phyloP scores from a whole-genome alignment of 1,284 basidiomycete species.

The Trametes pubescens region DNA sequence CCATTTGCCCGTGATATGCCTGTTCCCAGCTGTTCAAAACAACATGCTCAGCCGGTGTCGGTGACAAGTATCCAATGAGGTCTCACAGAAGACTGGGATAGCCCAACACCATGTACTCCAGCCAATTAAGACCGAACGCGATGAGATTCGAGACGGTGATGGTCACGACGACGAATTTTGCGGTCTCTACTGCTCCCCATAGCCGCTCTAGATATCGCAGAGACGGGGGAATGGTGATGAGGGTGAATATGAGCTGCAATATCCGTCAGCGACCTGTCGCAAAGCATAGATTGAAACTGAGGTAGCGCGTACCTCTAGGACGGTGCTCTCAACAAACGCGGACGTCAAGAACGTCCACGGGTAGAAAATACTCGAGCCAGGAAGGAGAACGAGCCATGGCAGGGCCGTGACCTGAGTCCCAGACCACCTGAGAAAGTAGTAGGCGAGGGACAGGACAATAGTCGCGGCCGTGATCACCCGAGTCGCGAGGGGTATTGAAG shows the following conservation, averaged over 20 bases:
- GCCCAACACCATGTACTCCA: slow-evolving; percentile 75
- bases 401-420: slow-evolving; percentile 53
- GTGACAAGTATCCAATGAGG: background rate
- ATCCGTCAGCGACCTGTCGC: slow-evolving; percentile 20
- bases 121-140: slow-evolving; percentile 83
- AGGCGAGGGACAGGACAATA: slow-evolving; percentile 68
- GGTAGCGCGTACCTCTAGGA: slow-evolving; percentile 79
- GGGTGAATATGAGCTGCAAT: slow-evolving; percentile 76
- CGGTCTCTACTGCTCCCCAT: slow-evolving; percentile 89
- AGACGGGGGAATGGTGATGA: slow-evolving; percentile 83
- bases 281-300: background rate
- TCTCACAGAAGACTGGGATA: slow-evolving; percentile 82
- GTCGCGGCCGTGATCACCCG: slow-evolving; percentile 79
- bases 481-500: slow-evolving; percentile 82
- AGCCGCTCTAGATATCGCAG: slow-evolving; percentile 92
- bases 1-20: slow-evolving; percentile 92
- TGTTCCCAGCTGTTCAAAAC: slow-evolving; percentile 74
- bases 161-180: slow-evolving; percentile 86
- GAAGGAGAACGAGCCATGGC: slow-evolving; percentile 87
- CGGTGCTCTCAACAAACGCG: slow-evolving; percentile 84
- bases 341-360: slow-evolving; percentile 95
- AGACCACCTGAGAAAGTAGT: slow-evolving; percentile 70
- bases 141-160: slow-evolving; percentile 89
- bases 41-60: slow-evolving; percentile 5
- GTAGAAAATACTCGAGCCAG: slow-evolving; percentile 84